Conservation (phyloP, 805 yeast genomes). For the Saccharomycopsis malanga region DNA sequence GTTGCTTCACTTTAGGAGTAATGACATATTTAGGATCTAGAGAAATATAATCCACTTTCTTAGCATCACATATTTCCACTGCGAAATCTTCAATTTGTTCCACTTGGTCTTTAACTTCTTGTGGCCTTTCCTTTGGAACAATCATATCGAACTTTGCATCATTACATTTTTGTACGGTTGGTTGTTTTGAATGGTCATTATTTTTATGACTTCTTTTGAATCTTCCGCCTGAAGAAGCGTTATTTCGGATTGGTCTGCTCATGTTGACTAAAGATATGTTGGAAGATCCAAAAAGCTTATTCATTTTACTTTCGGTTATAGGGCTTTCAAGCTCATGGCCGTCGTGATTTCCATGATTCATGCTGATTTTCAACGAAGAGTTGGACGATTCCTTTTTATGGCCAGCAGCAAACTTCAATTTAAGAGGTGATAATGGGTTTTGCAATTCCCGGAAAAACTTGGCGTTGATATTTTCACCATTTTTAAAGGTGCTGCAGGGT, state of each 20-base stretch:
- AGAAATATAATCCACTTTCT: slow-evolving; percentile 2
- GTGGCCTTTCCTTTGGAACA: background rate
- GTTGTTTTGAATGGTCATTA: background rate
- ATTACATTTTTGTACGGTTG: no score
- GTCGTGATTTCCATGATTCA: no score
- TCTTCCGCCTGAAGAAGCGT: background rate
- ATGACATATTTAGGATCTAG: slow-evolving; percentile 14
- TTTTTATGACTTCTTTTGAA: background rate
- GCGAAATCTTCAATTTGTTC: slow-evolving; percentile 3
- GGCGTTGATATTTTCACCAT: background rate
- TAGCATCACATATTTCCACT: slow-evolving; percentile 14
- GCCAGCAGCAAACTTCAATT: background rate
- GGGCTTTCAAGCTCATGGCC: slow-evolving; percentile 10
- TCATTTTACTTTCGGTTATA: slow-evolving; percentile 20
- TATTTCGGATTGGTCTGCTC: slow-evolving; percentile 18
- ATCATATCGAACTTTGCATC: no score
- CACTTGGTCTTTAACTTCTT: no score
- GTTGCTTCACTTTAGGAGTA: background rate
- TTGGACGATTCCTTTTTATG: background rate
- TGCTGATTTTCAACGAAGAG: background rate
- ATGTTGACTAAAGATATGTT: slow-evolving; percentile 19
- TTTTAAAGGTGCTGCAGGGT: no score
- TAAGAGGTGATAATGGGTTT: slow-evolving; percentile 16
- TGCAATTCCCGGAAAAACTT: slow-evolving; percentile 9
- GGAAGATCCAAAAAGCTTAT: slow-evolving; percentile 15